These are phyloP conservation scores for Lactifluus piperatus DNA, from an alignment of 768 basidiomycete genomes.

Conservation along the genomic window DNA sequence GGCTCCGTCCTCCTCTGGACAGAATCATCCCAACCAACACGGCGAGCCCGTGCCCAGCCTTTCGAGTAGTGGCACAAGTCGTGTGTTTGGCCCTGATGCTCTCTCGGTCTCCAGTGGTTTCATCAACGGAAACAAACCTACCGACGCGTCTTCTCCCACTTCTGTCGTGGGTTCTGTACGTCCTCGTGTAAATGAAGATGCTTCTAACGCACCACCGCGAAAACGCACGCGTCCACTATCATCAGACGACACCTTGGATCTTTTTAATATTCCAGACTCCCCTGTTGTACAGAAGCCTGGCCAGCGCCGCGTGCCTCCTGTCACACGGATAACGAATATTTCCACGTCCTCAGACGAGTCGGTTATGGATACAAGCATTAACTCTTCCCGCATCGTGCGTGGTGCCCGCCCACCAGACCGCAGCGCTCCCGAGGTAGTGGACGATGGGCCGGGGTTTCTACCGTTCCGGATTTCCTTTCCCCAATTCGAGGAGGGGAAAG, in stretches of 20 bases:
- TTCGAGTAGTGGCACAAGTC: constrained; percentile 31
- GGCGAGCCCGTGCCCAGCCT: constrained; percentile 34
- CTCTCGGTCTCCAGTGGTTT: constrained; percentile 15
- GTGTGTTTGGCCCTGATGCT: constrained; percentile 1
- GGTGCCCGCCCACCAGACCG: constrained; percentile 12
- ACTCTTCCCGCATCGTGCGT: constrained; percentile 26
- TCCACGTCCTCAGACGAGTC: constrained; percentile 68
- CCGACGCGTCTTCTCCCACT: constrained; percentile 49
- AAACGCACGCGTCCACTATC: constrained; percentile 56
- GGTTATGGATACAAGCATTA: constrained; percentile 33
- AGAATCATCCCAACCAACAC: constrained; percentile 34
- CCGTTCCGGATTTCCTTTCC: constrained; percentile 60
- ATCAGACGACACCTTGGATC: constrained; percentile 30
- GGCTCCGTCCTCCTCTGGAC: constrained; percentile 32
- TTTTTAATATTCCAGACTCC: constrained; percentile 39
- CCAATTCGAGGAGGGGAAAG: constrained; percentile 31
- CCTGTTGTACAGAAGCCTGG: constrained; percentile 50
- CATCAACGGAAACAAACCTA: constrained; percentile 25
- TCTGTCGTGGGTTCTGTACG: constrained; percentile 32
- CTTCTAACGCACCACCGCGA: constrained; percentile 48
- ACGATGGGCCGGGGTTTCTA: constrained; percentile 33
- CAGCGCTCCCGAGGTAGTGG: constrained; percentile 16
- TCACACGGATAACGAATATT: constrained; percentile 24
- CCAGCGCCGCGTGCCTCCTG: constrained; percentile 38
- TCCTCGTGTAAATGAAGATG: constrained; percentile 33